Evolutionary conservation across 306 rosid genomes (phyloP), one percentile per base, ranked within the genome.

Genomic region (Betula pendula): DNA sequence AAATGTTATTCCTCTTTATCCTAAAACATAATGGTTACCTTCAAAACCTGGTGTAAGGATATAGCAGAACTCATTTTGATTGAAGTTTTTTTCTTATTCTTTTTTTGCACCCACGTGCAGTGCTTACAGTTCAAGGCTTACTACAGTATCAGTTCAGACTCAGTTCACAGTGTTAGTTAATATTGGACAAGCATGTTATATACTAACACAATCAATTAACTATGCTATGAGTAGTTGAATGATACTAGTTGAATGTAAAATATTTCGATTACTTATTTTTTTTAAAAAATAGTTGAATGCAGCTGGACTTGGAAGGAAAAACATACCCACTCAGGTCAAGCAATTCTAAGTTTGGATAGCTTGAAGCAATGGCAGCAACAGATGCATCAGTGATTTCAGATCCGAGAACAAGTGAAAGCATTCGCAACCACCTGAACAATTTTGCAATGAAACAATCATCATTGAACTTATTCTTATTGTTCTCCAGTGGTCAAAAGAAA

Each of bases 371-470:
- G 70, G 99, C 92, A 86, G 99, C 99, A 82, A 92, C 98, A 66
- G 99, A 96, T 51, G 99, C 99, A 88, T 96, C 99, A 3, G 90
- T 88, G 68, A 96, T 89, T 84, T 91, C 93, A 81, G 96, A 85
- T 81, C 99, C 99, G 75, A 96, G 97, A 84, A 96, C 98, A 71
- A 96, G 97, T 38, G 99, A 96, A 47, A 96, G 98, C 98, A 84
- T 96, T 52, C 85, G 90, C 84, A 96, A 75, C 66, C 86, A 89
- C 91, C 98, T 92, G 86, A 68, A 78, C 44, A 38, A 76, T 68
- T 45, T 44, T 27, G 52, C 25, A 82, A 78, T 48, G 48, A 73
- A 79, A 75, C 56, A 81, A 78, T 22, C 31, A 49, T 74, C 73
- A 80, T 72, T 71, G 77, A 74, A 73, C 50, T 59, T 77, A 49